A percentile compares a stretch with the other conserved stretches of the same genome.
These are phyloP conservation scores for Mortierella sp. DNA, from an alignment of 371 early-diverging fungal genomes.

Conservation along the genomic window DNA sequence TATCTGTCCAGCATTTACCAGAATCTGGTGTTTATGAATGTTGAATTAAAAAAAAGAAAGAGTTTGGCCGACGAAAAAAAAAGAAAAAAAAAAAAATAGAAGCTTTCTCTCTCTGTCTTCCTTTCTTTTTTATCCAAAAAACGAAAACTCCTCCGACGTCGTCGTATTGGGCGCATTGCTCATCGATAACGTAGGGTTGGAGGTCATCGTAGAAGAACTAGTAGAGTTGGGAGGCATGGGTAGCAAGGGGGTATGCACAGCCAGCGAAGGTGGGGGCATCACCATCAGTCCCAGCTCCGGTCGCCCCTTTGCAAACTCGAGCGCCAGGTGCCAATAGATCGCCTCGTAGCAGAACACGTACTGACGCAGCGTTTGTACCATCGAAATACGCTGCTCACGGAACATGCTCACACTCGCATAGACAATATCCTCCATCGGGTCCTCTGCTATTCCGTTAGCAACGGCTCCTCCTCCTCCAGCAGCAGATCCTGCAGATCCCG, in stretches of 20 bases:
- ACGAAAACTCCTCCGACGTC: slow-evolving; percentile 42
- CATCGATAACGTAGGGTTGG: slow-evolving; percentile 31
- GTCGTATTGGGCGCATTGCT: slow-evolving; percentile 44
- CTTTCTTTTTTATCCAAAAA: slow-evolving; percentile 28
- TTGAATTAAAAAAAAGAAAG: too few relatives aligned
- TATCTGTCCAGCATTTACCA: too few relatives aligned
- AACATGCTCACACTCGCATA: slow-evolving; percentile 75
- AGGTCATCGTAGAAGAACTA: background rate
- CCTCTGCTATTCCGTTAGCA: slow-evolving; percentile 1
- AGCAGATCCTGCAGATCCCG: background rate
- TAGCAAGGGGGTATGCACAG: slow-evolving; percentile 43
- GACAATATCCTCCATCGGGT: slow-evolving; percentile 65
- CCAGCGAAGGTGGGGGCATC: slow-evolving; percentile 31
- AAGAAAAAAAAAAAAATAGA: background rate
- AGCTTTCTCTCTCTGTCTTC: background rate
- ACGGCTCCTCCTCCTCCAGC: background rate
- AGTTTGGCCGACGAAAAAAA: background rate
- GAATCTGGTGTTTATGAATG: too few relatives aligned
- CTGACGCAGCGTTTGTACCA: slow-evolving; percentile 92
- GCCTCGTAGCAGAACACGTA: slow-evolving; percentile 94
- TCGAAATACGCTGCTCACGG: slow-evolving; percentile 84
- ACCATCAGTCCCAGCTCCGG: slow-evolving; percentile 34
- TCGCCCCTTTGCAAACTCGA: slow-evolving; percentile 35
- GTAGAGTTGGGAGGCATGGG: slow-evolving; percentile 26
- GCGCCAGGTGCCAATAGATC: slow-evolving; percentile 69